These are phyloP conservation scores for Monosporascus sp. DNA, from an alignment of 2,329 filamentous ascomycete genomes.

Conservation along the genomic window DNA sequence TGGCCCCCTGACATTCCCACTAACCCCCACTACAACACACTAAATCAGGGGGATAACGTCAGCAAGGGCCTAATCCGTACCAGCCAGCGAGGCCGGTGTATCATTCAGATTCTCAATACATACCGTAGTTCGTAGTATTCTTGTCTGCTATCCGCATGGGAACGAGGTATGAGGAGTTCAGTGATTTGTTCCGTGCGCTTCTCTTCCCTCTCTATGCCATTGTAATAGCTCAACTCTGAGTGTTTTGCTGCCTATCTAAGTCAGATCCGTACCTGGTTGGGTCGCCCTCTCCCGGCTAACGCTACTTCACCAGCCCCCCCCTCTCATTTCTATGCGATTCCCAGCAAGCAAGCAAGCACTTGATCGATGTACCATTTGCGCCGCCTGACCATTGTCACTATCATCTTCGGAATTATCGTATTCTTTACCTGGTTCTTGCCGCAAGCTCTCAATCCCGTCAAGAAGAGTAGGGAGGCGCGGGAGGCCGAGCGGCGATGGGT, in stretches of 20 bases:
- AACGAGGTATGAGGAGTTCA: neutral
- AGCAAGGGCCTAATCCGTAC: neutral
- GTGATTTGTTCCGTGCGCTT: neutral
- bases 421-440: slow-evolving; percentile 48
- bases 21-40: neutral
- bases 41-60: neutral
- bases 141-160: neutral
- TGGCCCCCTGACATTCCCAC: neutral
- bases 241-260: neutral
- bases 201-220: neutral
- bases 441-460: slow-evolving; percentile 56
- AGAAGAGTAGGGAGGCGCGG: slow-evolving; percentile 55
- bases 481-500: slow-evolving; percentile 65
- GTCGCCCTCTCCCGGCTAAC: neutral
- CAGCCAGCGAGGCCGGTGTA: neutral
- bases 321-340: neutral
- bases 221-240: neutral
- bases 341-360: neutral
- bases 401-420: slow-evolving; percentile 39
- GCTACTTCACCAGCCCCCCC: neutral
- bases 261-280: neutral
- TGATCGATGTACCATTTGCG: slow-evolving; percentile 42
- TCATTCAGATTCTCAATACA: neutral
- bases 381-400: slow-evolving; percentile 34
- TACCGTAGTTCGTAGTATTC: neutral